Base-by-base conservation (phyloP, 2,329 filamentous ascomycete genomes). In the Alternaria rosae region DNA sequence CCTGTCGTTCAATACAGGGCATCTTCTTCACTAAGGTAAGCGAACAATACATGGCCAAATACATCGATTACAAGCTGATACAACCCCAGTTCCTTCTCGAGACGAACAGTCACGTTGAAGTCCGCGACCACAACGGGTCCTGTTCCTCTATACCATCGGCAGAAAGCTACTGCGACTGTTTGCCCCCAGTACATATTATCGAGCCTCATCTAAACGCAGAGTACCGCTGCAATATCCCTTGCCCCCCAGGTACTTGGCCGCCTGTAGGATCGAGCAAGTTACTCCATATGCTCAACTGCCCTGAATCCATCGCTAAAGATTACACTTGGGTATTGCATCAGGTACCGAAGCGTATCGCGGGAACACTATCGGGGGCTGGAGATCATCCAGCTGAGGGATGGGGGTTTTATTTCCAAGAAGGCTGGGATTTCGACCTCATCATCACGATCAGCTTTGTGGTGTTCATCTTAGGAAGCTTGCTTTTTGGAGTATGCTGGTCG, bases 341-440 rank as follows among this genome's bases (percentile, higher is more conserved):
- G 1, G 35, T 28, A 0, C 32, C 35, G 0, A 53, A 53, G 9
- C 21, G 35, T 3, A 0, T 13, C 3, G 10, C 3, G 3, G 32
- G 32, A 0, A 13, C 25, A 20, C 1, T 53, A 1, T 3, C 1
- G 0, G 4, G 4, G 28, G 5, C 1, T 3, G 1, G 8, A 3
- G 32, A 26, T 6, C 21, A 38, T 0, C 32, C 50, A 28, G 6
- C 3, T 1, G 13, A 42, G 1, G 32, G 50, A 13, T 42, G 35
- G 50, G 35, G 35, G 0, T 28, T 42, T 6, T 54, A 44, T 3
- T 44, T 54, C n/a, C 11, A 32, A 23, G 25, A 54, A 21, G 41
- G 35, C n/a, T 54, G 25, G 52, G 26, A 54, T 10, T 30, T 44
- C 7, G 8, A 44, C 20, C 4, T 44, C 4, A 6, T 44, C 3